phyloP scores from a whole-genome alignment of 2,329 filamentous ascomycete genomes.

The Paraphaeosphaeria sporulosa region DNA sequence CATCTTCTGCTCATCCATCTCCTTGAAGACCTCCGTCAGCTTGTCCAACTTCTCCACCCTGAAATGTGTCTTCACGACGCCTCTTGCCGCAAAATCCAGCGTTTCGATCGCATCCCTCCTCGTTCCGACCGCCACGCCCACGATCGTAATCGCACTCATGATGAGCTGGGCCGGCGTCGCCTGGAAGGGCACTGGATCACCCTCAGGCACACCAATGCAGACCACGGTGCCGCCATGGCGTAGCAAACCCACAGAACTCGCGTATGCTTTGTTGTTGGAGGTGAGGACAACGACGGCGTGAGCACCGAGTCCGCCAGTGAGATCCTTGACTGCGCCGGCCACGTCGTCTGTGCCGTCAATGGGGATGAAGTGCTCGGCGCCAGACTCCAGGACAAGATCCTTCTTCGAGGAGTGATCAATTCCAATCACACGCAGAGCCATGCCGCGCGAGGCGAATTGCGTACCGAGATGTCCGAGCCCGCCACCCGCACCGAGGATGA shows the following conservation, averaged over 20 bases:
- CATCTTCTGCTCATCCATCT: slow-evolving; percentile 56
- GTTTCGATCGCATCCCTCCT: slow-evolving; percentile 59
- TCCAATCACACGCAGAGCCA: slow-evolving; percentile 70
- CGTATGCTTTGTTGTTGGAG: slow-evolving; percentile 58
- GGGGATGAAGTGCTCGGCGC: slow-evolving; percentile 72
- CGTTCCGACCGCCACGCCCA: slow-evolving; percentile 57
- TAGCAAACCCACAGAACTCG: slow-evolving; percentile 49
- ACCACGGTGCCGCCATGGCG: slow-evolving; percentile 56
- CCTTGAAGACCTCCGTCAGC: slow-evolving; percentile 54
- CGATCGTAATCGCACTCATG: slow-evolving; percentile 52
- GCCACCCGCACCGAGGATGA: slow-evolving; percentile 65
- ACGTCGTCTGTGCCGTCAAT: slow-evolving; percentile 62
- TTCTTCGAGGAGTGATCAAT: slow-evolving; percentile 71
- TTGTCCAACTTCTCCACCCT: slow-evolving; percentile 57
- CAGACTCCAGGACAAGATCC: slow-evolving; percentile 67
- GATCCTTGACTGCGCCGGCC: slow-evolving; percentile 62
- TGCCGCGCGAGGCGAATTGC: slow-evolving; percentile 67
- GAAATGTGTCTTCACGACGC: slow-evolving; percentile 58
- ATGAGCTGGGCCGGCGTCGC: slow-evolving; percentile 51
- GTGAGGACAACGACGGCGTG: slow-evolving; percentile 66
- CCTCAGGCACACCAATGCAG: slow-evolving; percentile 58
- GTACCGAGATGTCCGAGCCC: slow-evolving; percentile 70
- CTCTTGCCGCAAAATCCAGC: slow-evolving; percentile 53
- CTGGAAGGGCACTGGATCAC: slow-evolving; percentile 55
- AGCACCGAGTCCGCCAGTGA: slow-evolving; percentile 66